A percentile compares a stretch with the other conserved stretches of the same genome.
Conservation (phyloP, 805 yeast species). For the Ogataea salicorniae region DNA sequence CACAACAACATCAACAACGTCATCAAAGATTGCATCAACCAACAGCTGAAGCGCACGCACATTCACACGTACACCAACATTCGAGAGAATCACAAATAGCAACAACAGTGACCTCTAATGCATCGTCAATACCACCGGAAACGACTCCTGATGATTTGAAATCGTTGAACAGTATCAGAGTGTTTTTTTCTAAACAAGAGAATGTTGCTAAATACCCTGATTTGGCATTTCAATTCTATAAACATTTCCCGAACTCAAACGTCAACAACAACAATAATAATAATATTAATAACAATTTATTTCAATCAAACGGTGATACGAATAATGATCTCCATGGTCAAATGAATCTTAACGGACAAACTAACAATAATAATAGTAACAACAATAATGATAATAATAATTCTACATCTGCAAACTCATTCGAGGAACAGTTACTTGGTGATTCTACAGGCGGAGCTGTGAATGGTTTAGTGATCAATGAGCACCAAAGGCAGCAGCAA, state of each 20-base stretch:
- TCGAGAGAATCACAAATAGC: too few relatives aligned
- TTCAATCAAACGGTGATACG: neutral
- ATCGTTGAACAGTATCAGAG: constrained; percentile 9
- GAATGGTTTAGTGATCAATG: too few relatives aligned
- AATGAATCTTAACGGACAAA: neutral
- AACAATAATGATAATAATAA: too few relatives aligned
- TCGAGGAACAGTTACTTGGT: neutral
- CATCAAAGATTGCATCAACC: too few relatives aligned
- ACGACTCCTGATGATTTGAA: constrained; percentile 10
- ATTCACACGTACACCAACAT: too few relatives aligned
- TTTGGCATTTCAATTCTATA: constrained; percentile 16
- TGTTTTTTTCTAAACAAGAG: constrained; percentile 11
- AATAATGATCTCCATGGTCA: neutral
- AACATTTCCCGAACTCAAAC: constrained; percentile 6
- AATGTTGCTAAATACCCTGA: constrained; percentile 15
- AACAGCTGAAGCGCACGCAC: too few relatives aligned
- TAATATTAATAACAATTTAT: neutral
- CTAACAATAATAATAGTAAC: too few relatives aligned
- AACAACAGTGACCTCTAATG: neutral
- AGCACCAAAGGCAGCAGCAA: too few relatives aligned
- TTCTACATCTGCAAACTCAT: neutral
- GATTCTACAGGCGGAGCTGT: too few relatives aligned
- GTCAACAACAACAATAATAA: neutral
- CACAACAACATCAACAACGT: too few relatives aligned
- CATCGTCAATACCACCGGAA: neutral